Conservation (phyloP, 805 yeast species). For the Blastobotrys americana region DNA sequence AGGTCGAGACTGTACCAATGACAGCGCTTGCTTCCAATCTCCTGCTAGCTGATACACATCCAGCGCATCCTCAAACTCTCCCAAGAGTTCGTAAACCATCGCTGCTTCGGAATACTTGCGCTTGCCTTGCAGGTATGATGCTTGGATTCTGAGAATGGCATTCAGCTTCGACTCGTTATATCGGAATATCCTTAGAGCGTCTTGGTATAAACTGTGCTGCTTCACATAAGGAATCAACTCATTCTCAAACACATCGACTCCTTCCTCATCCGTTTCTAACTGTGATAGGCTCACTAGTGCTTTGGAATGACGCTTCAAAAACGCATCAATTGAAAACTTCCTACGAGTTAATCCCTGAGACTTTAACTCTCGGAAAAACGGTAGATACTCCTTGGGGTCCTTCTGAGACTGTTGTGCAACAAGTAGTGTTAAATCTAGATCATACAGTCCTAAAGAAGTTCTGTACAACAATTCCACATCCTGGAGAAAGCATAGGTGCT, state of each 20-base stretch:
- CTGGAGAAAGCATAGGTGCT: slow-evolving; percentile 82
- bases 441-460: slow-evolving; percentile 73
- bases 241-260: slow-evolving; percentile 29
- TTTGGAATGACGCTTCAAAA: slow-evolving; percentile 56
- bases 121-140: slow-evolving; percentile 48
- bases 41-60: slow-evolving; percentile 63
- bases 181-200: slow-evolving; percentile 57
- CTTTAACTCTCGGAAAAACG: slow-evolving; percentile 77
- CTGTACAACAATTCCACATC: slow-evolving; percentile 80
- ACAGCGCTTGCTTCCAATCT: slow-evolving; percentile 79
- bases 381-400: slow-evolving; percentile 95
- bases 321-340: slow-evolving; percentile 70
- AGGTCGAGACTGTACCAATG: slow-evolving; percentile 41
- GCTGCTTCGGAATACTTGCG: slow-evolving; percentile 72
- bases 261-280: slow-evolving; percentile 35
- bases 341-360: slow-evolving; percentile 59
- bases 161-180: slow-evolving; percentile 50
- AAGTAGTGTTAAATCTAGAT: slow-evolving; percentile 67
- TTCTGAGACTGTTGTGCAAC: slow-evolving; percentile 95
- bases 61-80: slow-evolving; percentile 51
- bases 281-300: slow-evolving; percentile 72
- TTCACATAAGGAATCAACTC: slow-evolving; percentile 67
- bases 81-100: slow-evolving; percentile 63
- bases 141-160: slow-evolving; percentile 52
- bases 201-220: slow-evolving; percentile 59